Percentiles rank a stretch among this genome's conserved stretches.
Conservation (phyloP, 352 stramenopile genomes). For the Peronosclerospora sorghi region DNA sequence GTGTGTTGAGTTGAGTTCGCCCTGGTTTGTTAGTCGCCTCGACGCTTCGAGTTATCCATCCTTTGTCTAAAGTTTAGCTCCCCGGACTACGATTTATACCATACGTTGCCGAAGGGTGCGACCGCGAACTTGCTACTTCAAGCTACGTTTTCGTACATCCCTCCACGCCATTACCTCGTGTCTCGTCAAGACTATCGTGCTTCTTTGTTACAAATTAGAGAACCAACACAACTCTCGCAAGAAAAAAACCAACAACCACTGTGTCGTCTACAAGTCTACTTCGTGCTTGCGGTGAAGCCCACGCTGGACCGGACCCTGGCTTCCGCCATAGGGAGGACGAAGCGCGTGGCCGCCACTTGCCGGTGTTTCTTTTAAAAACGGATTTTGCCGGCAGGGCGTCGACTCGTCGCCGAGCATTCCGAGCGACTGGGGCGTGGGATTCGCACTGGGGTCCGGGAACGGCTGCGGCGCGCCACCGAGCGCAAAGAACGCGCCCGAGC, state of each 20-base stretch:
- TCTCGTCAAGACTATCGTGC: too few species aligned
- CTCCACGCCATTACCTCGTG: too few species aligned
- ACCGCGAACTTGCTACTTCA: not conserved
- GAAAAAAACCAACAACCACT: too few species aligned
- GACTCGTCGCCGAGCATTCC: constrained; percentile 29
- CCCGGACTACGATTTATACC: too few species aligned
- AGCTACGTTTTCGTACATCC: not conserved
- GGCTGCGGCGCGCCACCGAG: constrained; percentile 27
- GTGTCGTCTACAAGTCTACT: constrained; percentile 32
- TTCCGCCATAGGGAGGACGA: too few species aligned
- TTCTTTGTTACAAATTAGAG: too few species aligned
- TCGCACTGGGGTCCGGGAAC: too few species aligned
- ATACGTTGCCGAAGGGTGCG: not conserved
- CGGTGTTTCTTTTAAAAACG: too few species aligned
- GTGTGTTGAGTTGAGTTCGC: not conserved
- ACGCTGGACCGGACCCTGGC: too few species aligned
- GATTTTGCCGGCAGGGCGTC: too few species aligned
- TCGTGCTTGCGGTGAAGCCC: constrained; percentile 33
- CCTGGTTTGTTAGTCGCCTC: not conserved
- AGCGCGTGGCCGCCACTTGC: too few species aligned
- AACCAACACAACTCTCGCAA: too few species aligned
- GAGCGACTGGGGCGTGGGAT: constrained; percentile 19
- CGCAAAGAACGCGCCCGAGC: constrained; percentile 39
- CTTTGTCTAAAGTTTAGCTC: not conserved
- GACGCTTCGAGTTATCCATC: not conserved